A percentile compares a stretch with the other conserved stretches of the same genome.
phyloP scores from a whole-genome alignment of 2,329 filamentous ascomycete genomes.

The Dothiorella sarmentorum region DNA sequence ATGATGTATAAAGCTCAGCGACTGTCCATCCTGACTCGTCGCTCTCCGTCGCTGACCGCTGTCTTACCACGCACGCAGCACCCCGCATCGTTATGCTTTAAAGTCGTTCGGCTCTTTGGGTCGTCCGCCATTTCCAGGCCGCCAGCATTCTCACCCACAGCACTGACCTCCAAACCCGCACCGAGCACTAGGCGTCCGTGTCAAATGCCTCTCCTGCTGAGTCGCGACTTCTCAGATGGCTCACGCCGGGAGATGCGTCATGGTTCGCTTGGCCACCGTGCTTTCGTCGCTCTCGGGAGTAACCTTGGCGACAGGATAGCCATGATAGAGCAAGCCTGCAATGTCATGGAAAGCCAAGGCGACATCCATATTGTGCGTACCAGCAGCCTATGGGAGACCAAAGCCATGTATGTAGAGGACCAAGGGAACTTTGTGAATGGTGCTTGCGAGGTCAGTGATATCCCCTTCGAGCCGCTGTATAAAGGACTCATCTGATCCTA shows the following conservation, averaged over 20 bases:
- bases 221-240: neutral
- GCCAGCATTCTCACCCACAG: neutral
- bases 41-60: neutral
- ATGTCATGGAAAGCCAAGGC: constrained; percentile 64
- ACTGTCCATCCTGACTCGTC: neutral
- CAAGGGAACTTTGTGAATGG: constrained; percentile 90
- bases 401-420: constrained; percentile 92
- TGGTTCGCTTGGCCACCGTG: constrained; percentile 32
- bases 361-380: constrained; percentile 74
- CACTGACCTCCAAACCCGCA: neutral
- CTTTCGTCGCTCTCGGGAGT: constrained; percentile 86
- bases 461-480: neutral
- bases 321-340: constrained; percentile 81
- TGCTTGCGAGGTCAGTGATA: constrained; percentile 71
- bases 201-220: neutral
- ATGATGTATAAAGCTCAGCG: neutral
- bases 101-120: neutral
- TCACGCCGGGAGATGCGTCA: neutral
- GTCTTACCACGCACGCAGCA: neutral
- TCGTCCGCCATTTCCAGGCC: neutral
- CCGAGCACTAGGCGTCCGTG: neutral
- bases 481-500: constrained; percentile 13
- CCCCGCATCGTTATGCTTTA: neutral
- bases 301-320: constrained; percentile 83
- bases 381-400: constrained; percentile 89